Evolutionary conservation across 2,329 filamentous ascomycete genomes (phyloP), one percentile per base, ranked within the genome.

Genomic region (Magnaporthales sp.): DNA sequence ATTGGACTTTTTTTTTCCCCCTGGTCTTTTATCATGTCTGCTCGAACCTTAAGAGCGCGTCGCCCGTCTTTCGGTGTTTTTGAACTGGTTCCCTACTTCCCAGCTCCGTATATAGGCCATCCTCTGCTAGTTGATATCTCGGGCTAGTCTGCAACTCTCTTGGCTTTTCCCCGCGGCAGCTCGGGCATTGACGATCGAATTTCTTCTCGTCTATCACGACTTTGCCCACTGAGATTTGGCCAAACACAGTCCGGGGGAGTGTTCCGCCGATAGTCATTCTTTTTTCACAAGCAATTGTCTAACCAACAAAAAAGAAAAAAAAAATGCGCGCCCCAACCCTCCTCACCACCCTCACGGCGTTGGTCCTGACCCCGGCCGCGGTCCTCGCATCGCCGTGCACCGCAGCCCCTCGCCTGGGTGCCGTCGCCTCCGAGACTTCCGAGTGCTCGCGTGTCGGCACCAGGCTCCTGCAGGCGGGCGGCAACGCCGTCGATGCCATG

Each of bases 401-500:
- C n/a, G 10, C 24, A 2, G 62, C 24, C 13, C 67, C 66, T 31
- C 76, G 73, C 31, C 74, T 77, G 2, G 87, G 87, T 10, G 88
- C 87, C 15, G 85, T 89, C 60, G 86, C 88, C 1, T 87, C 84
- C 9, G 86, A 90, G 72, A 84, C 79, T 69, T 75, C 78, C 0
- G 78, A 87, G 63, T 90, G 88, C 72, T 88, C 85, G 70, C 75
- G 80, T 2, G 82, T 89, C 69, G 88, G 88, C 7, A 82, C 82
- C 3, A 76, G 84, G 10, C 79, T 88, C 30, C 72, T 90, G 66
- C 77, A 84, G 66, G 73, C 80, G 60, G 87, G 88, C 15, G 88
- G 88, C 15, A 91, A 88, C 75, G 88, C 88, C 8, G 87, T 86
- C 8, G 88, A 91, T 77, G 86, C 87, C 5, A 76, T 89, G 68